A percentile compares a stretch with the other conserved stretches of the same genome.
phyloP scores from a whole-genome alignment of 306 rosid genomes.

The Cicer cuneatum region DNA sequence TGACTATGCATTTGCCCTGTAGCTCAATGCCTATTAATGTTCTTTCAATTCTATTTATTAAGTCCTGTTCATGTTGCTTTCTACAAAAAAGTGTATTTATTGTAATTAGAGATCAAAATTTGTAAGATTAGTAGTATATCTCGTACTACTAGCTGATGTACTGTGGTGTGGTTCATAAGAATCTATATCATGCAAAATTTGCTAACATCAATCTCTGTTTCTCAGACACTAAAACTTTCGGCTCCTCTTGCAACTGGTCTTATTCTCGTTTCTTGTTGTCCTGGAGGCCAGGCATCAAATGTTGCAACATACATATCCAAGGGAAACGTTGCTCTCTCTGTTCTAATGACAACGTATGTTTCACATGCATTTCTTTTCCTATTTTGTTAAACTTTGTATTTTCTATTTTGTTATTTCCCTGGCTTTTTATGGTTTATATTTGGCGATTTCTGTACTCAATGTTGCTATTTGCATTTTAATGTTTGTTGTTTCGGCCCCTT shows the following conservation, averaged over 20 bases:
- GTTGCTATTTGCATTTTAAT: slow-evolving; percentile 1
- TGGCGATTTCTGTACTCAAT: slow-evolving; percentile 24
- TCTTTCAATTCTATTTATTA: slow-evolving; percentile 10
- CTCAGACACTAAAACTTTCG: slow-evolving; percentile 83
- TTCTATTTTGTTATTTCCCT: slow-evolving; percentile 15
- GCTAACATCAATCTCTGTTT: slow-evolving; percentile 43
- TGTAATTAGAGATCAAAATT: neutral
- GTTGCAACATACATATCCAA: slow-evolving; percentile 93
- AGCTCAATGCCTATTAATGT: slow-evolving; percentile 6
- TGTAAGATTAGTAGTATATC: slow-evolving; percentile 24
- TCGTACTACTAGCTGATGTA: slow-evolving; percentile 17
- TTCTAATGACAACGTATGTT: slow-evolving; percentile 91
- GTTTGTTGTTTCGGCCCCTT: neutral
- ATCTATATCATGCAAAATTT: neutral
- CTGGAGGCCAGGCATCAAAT: slow-evolving; percentile 98
- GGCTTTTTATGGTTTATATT: slow-evolving; percentile 18
- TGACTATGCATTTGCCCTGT: neutral
- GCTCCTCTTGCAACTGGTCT: slow-evolving; percentile 99
- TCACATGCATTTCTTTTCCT: slow-evolving; percentile 34
- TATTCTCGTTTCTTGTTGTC: slow-evolving; percentile 97
- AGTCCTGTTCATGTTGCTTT: slow-evolving; percentile 13
- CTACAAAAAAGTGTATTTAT: slow-evolving; percentile 5
- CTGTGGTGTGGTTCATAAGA: slow-evolving; percentile 17
- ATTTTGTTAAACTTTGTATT: slow-evolving; percentile 10
- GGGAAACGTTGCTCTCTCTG: slow-evolving; percentile 96